phyloP scores from a whole-genome alignment of 176 grass and related monocot species.

The Musa schizocarpa region DNA sequence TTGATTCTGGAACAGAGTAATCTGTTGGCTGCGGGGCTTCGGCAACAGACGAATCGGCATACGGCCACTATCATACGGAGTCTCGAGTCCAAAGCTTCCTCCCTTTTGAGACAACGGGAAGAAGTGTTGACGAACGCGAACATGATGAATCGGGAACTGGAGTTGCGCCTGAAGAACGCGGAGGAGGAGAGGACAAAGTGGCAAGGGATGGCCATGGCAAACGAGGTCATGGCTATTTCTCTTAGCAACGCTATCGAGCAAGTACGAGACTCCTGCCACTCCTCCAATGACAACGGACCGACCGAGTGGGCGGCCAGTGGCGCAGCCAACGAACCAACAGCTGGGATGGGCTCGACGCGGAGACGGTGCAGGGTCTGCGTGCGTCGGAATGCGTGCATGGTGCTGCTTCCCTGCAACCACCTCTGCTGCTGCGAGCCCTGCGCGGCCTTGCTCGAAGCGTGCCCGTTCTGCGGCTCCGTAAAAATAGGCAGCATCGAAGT shows the following conservation, averaged over 20 bases:
- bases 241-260: not conserved
- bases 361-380: not conserved
- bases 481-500: not conserved
- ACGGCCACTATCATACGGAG: not conserved
- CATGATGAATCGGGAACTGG: not conserved
- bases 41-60: not conserved
- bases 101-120: not conserved
- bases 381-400: not conserved
- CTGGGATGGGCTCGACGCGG: not conserved
- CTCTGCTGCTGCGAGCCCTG: not conserved
- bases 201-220: not conserved
- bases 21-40: not conserved
- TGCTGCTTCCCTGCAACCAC: not conserved
- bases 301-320: not conserved
- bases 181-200: slow-evolving; percentile 1
- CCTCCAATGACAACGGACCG: not conserved
- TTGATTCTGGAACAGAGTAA: not conserved
- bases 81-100: not conserved
- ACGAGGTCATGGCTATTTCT: not conserved
- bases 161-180: not conserved
- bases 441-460: not conserved
- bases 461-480: not conserved
- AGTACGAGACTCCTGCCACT: not conserved
- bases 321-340: too few species aligned
- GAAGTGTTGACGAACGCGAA: not conserved